phyloP scores from a whole-genome alignment of 352 stramenopile species.

The Globisporangium abappressorium region DNA sequence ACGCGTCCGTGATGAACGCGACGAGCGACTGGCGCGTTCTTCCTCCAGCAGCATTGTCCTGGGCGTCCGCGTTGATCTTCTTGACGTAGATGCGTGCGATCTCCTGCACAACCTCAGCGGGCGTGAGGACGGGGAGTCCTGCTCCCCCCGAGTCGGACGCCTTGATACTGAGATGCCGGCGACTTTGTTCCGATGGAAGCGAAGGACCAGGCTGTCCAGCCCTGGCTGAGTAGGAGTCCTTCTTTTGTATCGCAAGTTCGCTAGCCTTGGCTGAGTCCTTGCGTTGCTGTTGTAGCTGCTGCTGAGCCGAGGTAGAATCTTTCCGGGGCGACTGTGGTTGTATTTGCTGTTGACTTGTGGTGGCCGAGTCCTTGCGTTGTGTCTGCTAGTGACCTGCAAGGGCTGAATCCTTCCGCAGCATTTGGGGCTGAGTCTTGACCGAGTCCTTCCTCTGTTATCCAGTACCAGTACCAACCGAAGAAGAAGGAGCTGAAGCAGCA shows the following conservation, averaged over 20 bases:
- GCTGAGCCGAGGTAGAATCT: neutral
- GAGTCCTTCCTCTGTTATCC: neutral
- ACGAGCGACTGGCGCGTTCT: constrained; percentile 41
- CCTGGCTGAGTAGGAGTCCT: too few species aligned
- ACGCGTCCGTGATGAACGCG: constrained; percentile 56
- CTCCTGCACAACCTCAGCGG: constrained; percentile 41
- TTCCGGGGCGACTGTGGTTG: neutral
- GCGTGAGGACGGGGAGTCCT: constrained; percentile 10
- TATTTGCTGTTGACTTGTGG: neutral
- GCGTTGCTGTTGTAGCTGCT: neutral
- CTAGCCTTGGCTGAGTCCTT: neutral
- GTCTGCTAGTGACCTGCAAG: neutral
- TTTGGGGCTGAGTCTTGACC: neutral
- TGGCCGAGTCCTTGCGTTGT: constrained; percentile 6
- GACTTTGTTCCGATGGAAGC: neutral
- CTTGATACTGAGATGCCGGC: neutral
- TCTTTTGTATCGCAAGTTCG: too few species aligned
- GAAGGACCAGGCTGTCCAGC: too few species aligned
- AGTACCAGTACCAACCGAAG: neutral
- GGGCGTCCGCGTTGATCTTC: constrained; percentile 47
- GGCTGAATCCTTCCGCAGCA: neutral
- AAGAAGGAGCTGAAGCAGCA: neutral
- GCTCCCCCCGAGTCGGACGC: neutral
- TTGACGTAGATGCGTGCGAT: constrained; percentile 61
- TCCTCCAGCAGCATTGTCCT: constrained; percentile 26